Evolutionary conservation across 371 early-diverging fungal species (phyloP).

Genomic region (Chytridiales sp.): DNA sequence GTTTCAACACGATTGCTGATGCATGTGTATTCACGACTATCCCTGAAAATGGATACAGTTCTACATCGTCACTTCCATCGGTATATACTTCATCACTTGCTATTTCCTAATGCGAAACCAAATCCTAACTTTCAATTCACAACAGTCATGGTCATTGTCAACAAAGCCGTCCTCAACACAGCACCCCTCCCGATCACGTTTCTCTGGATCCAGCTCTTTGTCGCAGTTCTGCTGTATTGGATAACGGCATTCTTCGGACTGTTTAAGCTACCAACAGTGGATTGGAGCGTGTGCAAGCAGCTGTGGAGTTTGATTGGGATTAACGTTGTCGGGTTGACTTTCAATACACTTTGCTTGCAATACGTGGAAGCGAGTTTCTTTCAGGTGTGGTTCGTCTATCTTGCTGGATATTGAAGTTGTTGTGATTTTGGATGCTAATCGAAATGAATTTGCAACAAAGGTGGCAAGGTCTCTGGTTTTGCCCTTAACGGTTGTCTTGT

Average conservation of each 20-base stretch:
- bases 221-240: slow-evolving; percentile 48
- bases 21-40: too few species aligned
- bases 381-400: slow-evolving; percentile 38
- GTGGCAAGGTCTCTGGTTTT: slow-evolving; percentile 58
- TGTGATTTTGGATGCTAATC: not conserved
- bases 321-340: slow-evolving; percentile 54
- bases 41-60: too few species aligned
- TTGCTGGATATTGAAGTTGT: not conserved
- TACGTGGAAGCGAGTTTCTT: slow-evolving; percentile 59
- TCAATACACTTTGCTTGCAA: slow-evolving; percentile 57
- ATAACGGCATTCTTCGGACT: slow-evolving; percentile 27
- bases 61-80: slow-evolving; percentile 52
- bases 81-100: slow-evolving; percentile 7
- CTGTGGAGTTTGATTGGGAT: slow-evolving; percentile 46
- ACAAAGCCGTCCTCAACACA: slow-evolving; percentile 41
- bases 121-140: not conserved
- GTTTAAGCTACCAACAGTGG: slow-evolving; percentile 40
- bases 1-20: too few species aligned
- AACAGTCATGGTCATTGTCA: slow-evolving; percentile 53
- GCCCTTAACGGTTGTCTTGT: slow-evolving; percentile 54
- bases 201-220: slow-evolving; percentile 51
- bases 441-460: not conserved
- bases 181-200: slow-evolving; percentile 47
- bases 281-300: slow-evolving; percentile 20
- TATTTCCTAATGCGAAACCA: not conserved